Conservation (phyloP, 257 asterid genomes). For the Ilex aquifolium region DNA sequence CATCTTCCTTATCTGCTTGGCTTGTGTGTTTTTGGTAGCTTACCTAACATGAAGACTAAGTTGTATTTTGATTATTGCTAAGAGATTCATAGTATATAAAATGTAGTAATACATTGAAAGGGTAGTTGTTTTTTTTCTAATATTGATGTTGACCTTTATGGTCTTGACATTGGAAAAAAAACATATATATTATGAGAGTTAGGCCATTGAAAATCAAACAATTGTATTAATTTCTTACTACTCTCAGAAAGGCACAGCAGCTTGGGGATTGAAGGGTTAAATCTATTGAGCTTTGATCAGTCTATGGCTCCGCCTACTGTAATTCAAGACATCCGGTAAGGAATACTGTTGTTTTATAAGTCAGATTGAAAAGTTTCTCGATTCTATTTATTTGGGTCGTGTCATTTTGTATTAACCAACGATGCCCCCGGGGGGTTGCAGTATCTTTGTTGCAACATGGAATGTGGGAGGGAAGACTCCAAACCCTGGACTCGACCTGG, state of each 20-base stretch:
- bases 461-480: slow-evolving; percentile 92
- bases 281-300: slow-evolving; percentile 38
- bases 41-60: slow-evolving; percentile 59
- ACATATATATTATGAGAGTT: slow-evolving; percentile 4
- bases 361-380: slow-evolving; percentile 4
- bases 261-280: slow-evolving; percentile 48
- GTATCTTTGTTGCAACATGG: slow-evolving; percentile 92
- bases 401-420: background rate
- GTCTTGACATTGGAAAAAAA: slow-evolving; percentile 10
- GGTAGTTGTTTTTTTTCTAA: slow-evolving; percentile 7
- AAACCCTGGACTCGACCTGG: slow-evolving; percentile 63
- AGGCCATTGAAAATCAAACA: slow-evolving; percentile 6
- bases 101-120: background rate
- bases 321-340: slow-evolving; percentile 63
- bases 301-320: slow-evolving; percentile 42
- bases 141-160: slow-evolving; percentile 8
- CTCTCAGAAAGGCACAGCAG: slow-evolving; percentile 65
- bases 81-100: slow-evolving; percentile 15
- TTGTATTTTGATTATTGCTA: slow-evolving; percentile 15
- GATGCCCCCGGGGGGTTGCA: slow-evolving; percentile 12
- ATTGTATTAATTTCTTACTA: slow-evolving; percentile 13
- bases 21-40: slow-evolving; percentile 46
- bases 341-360: background rate
- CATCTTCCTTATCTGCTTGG: slow-evolving; percentile 8
- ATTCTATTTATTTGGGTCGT: background rate